These are phyloP conservation scores for Phytophthora gonapodyides DNA, from an alignment of 352 stramenopile species.

Conservation along the genomic window DNA sequence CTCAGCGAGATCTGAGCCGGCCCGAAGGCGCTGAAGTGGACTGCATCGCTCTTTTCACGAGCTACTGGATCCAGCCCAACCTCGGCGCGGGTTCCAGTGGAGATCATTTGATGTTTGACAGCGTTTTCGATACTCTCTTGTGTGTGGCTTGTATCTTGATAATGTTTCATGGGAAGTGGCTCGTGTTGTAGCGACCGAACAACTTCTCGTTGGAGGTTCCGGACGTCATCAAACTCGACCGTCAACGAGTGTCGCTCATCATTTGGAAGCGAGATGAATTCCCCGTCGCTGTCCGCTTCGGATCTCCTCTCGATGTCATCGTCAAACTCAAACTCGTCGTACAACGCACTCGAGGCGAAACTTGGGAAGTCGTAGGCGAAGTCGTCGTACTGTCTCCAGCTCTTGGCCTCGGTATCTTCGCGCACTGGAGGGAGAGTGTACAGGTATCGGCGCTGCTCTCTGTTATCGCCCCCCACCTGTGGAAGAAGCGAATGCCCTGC, in stretches of 20 bases:
- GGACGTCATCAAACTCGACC: slow-evolving; percentile 21
- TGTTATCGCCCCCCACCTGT: slow-evolving; percentile 3
- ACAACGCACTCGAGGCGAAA: slow-evolving; percentile 19
- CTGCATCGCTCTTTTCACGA: slow-evolving; percentile 33
- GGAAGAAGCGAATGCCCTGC: slow-evolving; percentile 25
- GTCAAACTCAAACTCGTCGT: slow-evolving; percentile 28
- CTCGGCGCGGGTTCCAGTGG: not conserved
- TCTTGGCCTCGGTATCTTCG: slow-evolving; percentile 12
- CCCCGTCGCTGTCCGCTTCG: slow-evolving; percentile 27
- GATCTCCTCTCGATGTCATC: slow-evolving; percentile 12
- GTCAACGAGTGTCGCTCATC: slow-evolving; percentile 8
- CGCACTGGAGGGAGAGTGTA: slow-evolving; percentile 10
- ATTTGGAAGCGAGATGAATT: slow-evolving; percentile 24
- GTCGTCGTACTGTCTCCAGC: slow-evolving; percentile 29
- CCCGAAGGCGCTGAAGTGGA: slow-evolving; percentile 68
- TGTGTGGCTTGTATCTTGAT: not conserved
- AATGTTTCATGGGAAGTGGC: not conserved
- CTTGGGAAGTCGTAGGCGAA: slow-evolving; percentile 35
- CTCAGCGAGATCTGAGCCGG: slow-evolving; percentile 43
- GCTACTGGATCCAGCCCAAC: not conserved
- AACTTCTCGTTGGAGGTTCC: slow-evolving; percentile 41
- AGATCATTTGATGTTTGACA: slow-evolving; percentile 8
- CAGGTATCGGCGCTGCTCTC: slow-evolving; percentile 22
- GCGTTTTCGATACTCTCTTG: not conserved
- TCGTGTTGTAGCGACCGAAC: slow-evolving; percentile 49